Percentiles rank a stretch among this genome's conserved stretches.
phyloP scores from a whole-genome alignment of 768 basidiomycete genomes.

The Chalciporus chontae region DNA sequence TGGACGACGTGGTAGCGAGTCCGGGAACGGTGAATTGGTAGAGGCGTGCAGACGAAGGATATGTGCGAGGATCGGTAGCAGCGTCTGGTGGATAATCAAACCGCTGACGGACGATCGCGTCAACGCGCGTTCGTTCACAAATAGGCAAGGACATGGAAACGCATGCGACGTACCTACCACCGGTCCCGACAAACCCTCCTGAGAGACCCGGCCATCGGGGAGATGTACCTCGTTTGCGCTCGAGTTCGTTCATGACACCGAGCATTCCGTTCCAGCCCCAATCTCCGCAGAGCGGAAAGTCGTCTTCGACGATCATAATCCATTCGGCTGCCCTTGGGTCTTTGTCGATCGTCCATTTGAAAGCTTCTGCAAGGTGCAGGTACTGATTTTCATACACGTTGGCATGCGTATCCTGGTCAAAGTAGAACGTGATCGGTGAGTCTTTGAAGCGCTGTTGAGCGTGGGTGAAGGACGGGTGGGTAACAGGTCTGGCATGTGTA shows the following conservation, averaged over 20 bases:
- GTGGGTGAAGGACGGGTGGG: slow-evolving; percentile 32
- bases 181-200: slow-evolving; percentile 41
- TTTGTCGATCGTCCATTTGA: slow-evolving; percentile 32
- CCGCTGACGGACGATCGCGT: slow-evolving; percentile 27
- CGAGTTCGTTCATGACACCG: slow-evolving; percentile 32
- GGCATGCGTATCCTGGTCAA: slow-evolving; percentile 30
- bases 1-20: slow-evolving; percentile 29
- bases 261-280: slow-evolving; percentile 34
- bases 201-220: slow-evolving; percentile 19
- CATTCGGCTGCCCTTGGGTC: slow-evolving; percentile 31
- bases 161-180: slow-evolving; percentile 32
- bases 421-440: slow-evolving; percentile 18
- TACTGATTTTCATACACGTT: slow-evolving; percentile 32
- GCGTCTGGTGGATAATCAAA: slow-evolving; percentile 37
- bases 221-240: slow-evolving; percentile 15
- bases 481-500: slow-evolving; percentile 28
- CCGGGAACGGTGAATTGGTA: slow-evolving; percentile 23
- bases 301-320: slow-evolving; percentile 44
- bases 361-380: slow-evolving; percentile 40
- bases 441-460: slow-evolving; percentile 26
- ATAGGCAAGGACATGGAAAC: too few species aligned
- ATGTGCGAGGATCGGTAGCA: slow-evolving; percentile 33
- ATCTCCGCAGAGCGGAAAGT: slow-evolving; percentile 40
- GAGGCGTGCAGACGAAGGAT: slow-evolving; percentile 33
- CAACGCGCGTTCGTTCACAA: not conserved